phyloP scores from a whole-genome alignment of 1,284 basidiomycete genomes.

The Trichosporon sp. region DNA sequence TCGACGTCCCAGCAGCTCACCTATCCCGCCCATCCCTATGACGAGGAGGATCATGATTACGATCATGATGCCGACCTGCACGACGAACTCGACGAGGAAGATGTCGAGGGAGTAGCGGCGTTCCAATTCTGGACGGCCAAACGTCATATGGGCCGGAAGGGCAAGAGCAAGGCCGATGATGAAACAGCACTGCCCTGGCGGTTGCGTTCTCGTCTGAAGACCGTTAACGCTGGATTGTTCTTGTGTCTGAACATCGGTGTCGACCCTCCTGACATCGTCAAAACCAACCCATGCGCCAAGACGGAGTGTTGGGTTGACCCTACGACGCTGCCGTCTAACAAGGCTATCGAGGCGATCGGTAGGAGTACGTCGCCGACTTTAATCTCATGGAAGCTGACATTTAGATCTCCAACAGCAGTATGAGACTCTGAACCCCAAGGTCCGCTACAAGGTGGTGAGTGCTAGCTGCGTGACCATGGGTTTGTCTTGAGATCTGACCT shows the following conservation, averaged over 20 bases:
- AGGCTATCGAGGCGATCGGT: constrained; percentile 65
- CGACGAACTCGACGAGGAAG: constrained; percentile 38
- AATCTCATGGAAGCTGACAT: constrained; percentile 15
- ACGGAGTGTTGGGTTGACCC: constrained; percentile 99
- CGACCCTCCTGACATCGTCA: constrained; percentile 95
- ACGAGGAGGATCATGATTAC: constrained; percentile 38
- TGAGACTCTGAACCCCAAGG: constrained; percentile 81
- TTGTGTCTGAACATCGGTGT: constrained; percentile 97
- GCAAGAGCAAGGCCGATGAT: constrained; percentile 44
- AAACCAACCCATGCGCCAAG: constrained; percentile 93
- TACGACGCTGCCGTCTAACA: constrained; percentile 79
- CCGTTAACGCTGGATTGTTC: constrained; percentile 88
- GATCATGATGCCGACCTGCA: constrained; percentile 38
- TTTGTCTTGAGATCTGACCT: constrained; percentile 30
- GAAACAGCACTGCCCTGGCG: constrained; percentile 65
- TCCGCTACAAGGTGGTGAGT: constrained; percentile 76
- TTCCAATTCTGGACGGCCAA: constrained; percentile 56
- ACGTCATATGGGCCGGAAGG: constrained; percentile 49
- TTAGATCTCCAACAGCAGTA: constrained; percentile 87
- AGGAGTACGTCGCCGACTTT: constrained; percentile 43
- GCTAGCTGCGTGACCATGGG: constrained; percentile 19
- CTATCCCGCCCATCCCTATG: constrained; percentile 41
- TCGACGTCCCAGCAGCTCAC: constrained; percentile 53
- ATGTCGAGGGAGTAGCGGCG: constrained; percentile 37
- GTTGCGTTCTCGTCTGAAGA: constrained; percentile 80